phyloP scores from a whole-genome alignment of 352 stramenopile genomes.

The Phytophthora megakarya region DNA sequence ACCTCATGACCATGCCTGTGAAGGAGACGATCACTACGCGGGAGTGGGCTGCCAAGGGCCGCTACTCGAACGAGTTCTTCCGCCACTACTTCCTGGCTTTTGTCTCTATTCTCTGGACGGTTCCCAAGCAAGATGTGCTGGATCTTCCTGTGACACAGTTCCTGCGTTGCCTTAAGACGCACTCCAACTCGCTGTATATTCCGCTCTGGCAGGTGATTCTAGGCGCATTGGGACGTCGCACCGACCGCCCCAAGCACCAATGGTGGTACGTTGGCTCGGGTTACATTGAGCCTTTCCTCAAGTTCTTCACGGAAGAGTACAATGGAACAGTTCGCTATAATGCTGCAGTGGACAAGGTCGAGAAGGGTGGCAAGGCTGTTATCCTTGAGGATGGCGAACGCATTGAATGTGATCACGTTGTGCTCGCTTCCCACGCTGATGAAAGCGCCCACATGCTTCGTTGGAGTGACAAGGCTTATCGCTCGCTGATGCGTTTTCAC shows the following conservation, averaged over 20 bases:
- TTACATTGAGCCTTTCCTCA: conserved; percentile 87
- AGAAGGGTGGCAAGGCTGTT: conserved; percentile 83
- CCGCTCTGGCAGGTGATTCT: conserved; percentile 86
- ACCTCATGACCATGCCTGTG: conserved; percentile 85
- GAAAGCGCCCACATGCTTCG: conserved; percentile 74
- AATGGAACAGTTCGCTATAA: conserved; percentile 84
- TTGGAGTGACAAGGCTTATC: conserved; percentile 68
- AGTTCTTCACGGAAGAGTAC: conserved; percentile 84
- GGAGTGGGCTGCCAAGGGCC: conserved; percentile 69
- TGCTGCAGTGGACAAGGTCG: conserved; percentile 61
- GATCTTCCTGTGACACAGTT: conserved; percentile 85
- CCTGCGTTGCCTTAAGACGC: conserved; percentile 86
- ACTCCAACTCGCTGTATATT: conserved; percentile 89
- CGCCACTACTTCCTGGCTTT: conserved; percentile 90
- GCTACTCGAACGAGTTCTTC: conserved; percentile 87
- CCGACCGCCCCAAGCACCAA: conserved; percentile 81
- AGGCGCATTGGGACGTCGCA: conserved; percentile 68
- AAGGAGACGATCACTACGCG: conserved; percentile 76
- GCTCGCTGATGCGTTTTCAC: conserved; percentile 79
- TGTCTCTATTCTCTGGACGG: conserved; percentile 86
- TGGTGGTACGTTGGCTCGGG: conserved; percentile 88
- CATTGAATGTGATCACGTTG: conserved; percentile 86
- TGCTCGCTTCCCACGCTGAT: conserved; percentile 83
- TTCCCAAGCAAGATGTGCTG: conserved; percentile 85
- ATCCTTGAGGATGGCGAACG: conserved; percentile 68